Percentiles rank a stretch among this genome's conserved stretches.
phyloP scores from a whole-genome alignment of 495 filamentous ascomycete genomes.

The Penicillium bialowiezense region DNA sequence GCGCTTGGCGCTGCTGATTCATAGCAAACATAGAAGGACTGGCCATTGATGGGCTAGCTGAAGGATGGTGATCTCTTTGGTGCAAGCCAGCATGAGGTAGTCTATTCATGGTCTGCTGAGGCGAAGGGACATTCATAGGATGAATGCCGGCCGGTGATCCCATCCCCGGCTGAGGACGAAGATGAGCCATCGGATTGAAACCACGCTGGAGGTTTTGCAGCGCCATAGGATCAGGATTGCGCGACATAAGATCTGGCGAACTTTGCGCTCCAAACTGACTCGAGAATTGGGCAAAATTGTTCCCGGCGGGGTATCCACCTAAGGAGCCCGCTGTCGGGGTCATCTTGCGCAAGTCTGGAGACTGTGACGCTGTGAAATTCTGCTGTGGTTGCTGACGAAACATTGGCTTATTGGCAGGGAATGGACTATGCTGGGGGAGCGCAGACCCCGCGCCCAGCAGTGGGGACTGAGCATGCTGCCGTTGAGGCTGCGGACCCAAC shows the following conservation, averaged over 20 bases:
- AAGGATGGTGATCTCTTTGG: slow-evolving; percentile 28
- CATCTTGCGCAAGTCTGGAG: slow-evolving; percentile 41
- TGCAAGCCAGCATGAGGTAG: slow-evolving; percentile 29
- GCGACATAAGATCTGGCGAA: slow-evolving; percentile 34
- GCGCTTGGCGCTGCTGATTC: slow-evolving; percentile 27
- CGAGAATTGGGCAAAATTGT: slow-evolving; percentile 30
- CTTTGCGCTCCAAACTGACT: slow-evolving; percentile 33
- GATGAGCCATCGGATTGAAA: slow-evolving; percentile 35
- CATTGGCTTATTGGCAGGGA: slow-evolving; percentile 24
- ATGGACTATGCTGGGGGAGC: slow-evolving; percentile 30
- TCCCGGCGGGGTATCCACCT: slow-evolving; percentile 31
- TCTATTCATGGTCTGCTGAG: slow-evolving; percentile 37
- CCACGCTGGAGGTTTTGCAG: slow-evolving; percentile 35
- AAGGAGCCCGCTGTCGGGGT: slow-evolving; percentile 33
- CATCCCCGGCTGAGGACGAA: slow-evolving; percentile 29
- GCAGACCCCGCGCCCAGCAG: slow-evolving; percentile 27
- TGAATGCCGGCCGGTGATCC: slow-evolving; percentile 31
- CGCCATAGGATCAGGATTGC: slow-evolving; percentile 31
- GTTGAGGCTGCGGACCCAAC: slow-evolving; percentile 16
- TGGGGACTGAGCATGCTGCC: slow-evolving; percentile 32
- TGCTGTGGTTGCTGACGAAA: slow-evolving; percentile 31
- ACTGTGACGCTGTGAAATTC: slow-evolving; percentile 26
- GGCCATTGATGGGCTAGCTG: slow-evolving; percentile 26
- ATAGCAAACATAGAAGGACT: slow-evolving; percentile 28
- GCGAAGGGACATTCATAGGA: slow-evolving; percentile 32